Conservation (phyloP, 2,329 filamentous ascomycete species). For the Macroventuria anomochaeta region DNA sequence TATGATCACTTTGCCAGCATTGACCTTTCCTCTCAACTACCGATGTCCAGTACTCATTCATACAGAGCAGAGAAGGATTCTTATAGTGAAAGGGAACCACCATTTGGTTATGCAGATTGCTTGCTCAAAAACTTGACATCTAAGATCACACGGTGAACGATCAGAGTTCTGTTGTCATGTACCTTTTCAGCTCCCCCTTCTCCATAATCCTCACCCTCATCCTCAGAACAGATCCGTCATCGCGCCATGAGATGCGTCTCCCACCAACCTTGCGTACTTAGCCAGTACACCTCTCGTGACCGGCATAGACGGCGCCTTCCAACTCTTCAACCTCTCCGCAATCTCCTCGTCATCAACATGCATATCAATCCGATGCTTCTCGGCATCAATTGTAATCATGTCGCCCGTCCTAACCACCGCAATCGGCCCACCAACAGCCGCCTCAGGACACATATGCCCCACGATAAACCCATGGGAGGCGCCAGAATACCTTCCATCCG, state of each 20-base stretch:
- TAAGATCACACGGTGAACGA: no score
- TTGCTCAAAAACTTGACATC: no score
- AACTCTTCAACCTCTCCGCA: slow-evolving; percentile 65
- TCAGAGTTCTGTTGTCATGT: no score
- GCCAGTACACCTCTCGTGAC: slow-evolving; percentile 85
- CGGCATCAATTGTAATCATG: slow-evolving; percentile 83
- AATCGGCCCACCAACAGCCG: slow-evolving; percentile 86
- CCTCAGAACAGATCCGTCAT: slow-evolving; percentile 77
- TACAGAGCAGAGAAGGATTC: no score
- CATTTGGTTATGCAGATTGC: no score
- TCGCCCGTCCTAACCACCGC: slow-evolving; percentile 83
- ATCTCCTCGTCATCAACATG: slow-evolving; percentile 76
- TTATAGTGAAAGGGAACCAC: no score
- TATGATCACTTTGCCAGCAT: no score
- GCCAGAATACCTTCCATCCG: slow-evolving; percentile 87
- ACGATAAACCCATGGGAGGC: slow-evolving; percentile 93
- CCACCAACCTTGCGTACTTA: slow-evolving; percentile 87
- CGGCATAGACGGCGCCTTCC: slow-evolving; percentile 73
- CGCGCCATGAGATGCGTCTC: slow-evolving; percentile 89
- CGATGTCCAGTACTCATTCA: no score
- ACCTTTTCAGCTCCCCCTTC: neutral
- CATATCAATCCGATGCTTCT: slow-evolving; percentile 75
- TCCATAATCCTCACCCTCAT: neutral
- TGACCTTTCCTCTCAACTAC: no score
- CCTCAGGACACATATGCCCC: slow-evolving; percentile 90